These are phyloP conservation scores for Grosmannia huntii DNA, from an alignment of 2,329 filamentous ascomycete genomes.

Conservation along the genomic window DNA sequence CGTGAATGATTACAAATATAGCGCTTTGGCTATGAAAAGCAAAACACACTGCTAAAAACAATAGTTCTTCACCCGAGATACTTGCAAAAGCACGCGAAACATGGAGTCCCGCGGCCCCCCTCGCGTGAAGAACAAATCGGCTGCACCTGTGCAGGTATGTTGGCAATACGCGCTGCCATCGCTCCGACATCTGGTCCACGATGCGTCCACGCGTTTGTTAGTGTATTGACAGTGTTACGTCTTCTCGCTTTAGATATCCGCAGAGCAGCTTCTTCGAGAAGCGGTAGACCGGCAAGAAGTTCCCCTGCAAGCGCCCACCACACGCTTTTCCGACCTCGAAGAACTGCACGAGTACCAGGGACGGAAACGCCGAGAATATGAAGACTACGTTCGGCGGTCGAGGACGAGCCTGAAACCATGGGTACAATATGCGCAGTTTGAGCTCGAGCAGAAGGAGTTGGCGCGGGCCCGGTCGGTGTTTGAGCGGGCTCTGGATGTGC, in stretches of 20 bases:
- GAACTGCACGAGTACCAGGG: conserved; percentile 97
- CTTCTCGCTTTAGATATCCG: conserved; percentile 63
- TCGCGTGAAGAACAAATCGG: conserved; percentile 96
- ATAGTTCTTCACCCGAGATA: not conserved
- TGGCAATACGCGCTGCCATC: conserved; percentile 16
- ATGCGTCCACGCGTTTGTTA: not conserved
- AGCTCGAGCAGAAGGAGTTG: conserved; percentile 96
- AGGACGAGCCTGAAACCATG: conserved; percentile 96
- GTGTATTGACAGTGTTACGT: not conserved
- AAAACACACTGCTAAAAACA: not conserved
- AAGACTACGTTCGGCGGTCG: conserved; percentile 94
- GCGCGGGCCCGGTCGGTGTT: conserved; percentile 84
- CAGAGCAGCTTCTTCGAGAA: conserved; percentile 92
- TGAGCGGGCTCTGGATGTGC: conserved; percentile 85
- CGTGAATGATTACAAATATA: not conserved
- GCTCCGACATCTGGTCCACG: too few species aligned
- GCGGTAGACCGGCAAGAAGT: conserved; percentile 93
- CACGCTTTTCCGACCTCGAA: conserved; percentile 91
- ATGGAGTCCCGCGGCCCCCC: conserved; percentile 94
- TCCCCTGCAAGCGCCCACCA: conserved; percentile 75
- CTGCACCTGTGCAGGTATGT: conserved; percentile 51
- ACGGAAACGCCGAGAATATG: conserved; percentile 89
- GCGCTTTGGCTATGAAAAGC: not conserved
- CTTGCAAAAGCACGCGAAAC: not conserved
- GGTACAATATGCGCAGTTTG: conserved; percentile 96